Evolutionary conservation across 768 basidiomycete genomes (phyloP), one percentile per base, ranked within the genome.

Genomic region (Boletus tylopilopsis): DNA sequence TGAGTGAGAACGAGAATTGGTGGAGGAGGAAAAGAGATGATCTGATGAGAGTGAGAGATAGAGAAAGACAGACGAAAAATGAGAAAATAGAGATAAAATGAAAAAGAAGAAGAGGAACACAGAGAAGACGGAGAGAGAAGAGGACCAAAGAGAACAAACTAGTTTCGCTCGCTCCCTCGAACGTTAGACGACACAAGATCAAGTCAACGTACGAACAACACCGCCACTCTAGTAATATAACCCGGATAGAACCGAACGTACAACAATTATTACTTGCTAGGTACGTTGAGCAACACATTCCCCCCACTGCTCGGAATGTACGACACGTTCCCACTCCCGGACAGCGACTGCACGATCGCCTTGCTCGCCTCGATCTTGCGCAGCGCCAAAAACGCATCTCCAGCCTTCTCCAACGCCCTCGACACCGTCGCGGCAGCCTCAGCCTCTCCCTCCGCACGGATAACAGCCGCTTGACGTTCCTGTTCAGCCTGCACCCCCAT

Each of bases 291-390:
- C 57, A 96, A 71, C 50, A 96, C 84, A 63, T 87, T 88, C 2
- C 84, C 84, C 13, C 82, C 82, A 12, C 85, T 76, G 58, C 84
- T 85, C 40, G 93, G 93, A 50, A 96, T 82, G 64, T 93, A 96
- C 29, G 90, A 85, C 63, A 96, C 90, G 67, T 94, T 94, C 51
- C 80, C 78, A 62, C 88, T 94, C 56, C 64, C 71, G 32, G 87
- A 62, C 61, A 96, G 74, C 55, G 90, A 93, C 62, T 85, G 81
- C 46, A 87, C 96, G 64, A 99, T 97, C 48, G 95, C 96, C 74
- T 97, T 93, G 77, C 87, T 90, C 45, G 96, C 94, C 73, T 99
- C 96, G 62, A 99, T 99, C 73, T 92, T 90, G 59, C 96, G 79
- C 67, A 99, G 81, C 51, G 90, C 84, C 44, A 99, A 84, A 71